These are phyloP conservation scores for Ceratocystis cubensis DNA, from an alignment of 2,329 filamentous ascomycete species.

Conservation along the genomic window DNA sequence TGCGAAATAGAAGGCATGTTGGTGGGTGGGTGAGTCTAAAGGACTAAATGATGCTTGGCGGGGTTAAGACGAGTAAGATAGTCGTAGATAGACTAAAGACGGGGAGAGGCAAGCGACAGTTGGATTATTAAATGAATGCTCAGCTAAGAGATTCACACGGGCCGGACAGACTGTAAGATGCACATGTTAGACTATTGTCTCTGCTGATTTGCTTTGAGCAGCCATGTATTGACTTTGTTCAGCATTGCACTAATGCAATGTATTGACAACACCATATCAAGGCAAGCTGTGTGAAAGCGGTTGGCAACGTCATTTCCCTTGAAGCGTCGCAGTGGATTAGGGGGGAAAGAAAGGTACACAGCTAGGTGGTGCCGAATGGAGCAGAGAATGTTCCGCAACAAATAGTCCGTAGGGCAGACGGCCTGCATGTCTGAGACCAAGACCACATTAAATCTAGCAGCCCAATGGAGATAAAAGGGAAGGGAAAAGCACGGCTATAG, in stretches of 20 bases:
- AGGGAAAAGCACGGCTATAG: neutral
- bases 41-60: neutral
- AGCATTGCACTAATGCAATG: conserved; percentile 14
- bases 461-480: neutral
- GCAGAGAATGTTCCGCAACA: neutral
- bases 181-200: conserved; percentile 11
- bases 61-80: neutral
- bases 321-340: neutral
- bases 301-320: neutral
- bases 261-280: conserved; percentile 11
- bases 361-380: neutral
- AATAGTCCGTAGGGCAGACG: neutral
- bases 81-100: neutral
- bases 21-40: neutral
- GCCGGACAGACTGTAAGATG: neutral
- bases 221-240: neutral
- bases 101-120: neutral
- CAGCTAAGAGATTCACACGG: conserved; percentile 20
- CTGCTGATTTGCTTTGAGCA: neutral
- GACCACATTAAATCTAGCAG: neutral
- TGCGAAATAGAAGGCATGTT: conserved; percentile 21
- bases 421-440: neutral
- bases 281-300: neutral
- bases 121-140: conserved; percentile 19
- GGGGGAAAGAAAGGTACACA: neutral